Evolutionary conservation across 177 flowering plant species (phyloP).

Genomic region (Vitis hybrid): DNA sequence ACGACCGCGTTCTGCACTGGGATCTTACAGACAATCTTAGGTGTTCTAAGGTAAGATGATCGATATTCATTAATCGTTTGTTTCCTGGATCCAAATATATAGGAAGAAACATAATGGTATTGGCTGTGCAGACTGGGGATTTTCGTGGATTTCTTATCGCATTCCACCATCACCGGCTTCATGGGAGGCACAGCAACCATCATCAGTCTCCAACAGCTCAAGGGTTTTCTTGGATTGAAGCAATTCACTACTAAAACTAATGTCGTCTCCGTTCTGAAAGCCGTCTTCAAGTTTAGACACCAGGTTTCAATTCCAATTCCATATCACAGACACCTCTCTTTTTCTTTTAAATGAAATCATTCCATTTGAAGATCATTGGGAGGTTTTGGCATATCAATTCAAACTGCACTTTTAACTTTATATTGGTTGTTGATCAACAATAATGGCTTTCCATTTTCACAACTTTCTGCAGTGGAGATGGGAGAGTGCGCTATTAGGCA

Average conservation of each 20-base stretch:
- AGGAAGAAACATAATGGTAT: no score
- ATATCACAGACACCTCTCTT: no score
- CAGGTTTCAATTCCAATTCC: conserved; percentile 36
- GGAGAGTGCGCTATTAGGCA: conserved; percentile 56
- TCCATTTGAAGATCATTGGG: no score
- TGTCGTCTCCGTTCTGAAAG: conserved; percentile 49
- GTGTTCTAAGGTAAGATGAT: conserved; percentile 59
- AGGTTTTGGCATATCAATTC: no score
- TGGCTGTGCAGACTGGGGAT: conserved; percentile 59
- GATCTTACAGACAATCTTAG: conserved; percentile 53
- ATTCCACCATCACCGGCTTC: conserved; percentile 78
- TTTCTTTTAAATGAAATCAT: no score
- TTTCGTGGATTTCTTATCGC: conserved; percentile 82
- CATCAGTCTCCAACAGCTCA: conserved; percentile 72
- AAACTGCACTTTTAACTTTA: no score
- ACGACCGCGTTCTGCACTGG: conserved; percentile 81
- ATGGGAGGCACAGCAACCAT: conserved; percentile 82
- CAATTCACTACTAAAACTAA: conserved; percentile 71
- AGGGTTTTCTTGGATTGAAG: conserved; percentile 67
- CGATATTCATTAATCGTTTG: background rate
- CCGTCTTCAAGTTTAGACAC: conserved; percentile 39
- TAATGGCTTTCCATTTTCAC: no score
- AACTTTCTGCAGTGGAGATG: conserved; percentile 59
- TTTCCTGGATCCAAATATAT: background rate
- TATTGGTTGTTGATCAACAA: no score